These are phyloP conservation scores for Letharia lupina DNA, from an alignment of 495 filamentous ascomycete genomes.

Conservation along the genomic window DNA sequence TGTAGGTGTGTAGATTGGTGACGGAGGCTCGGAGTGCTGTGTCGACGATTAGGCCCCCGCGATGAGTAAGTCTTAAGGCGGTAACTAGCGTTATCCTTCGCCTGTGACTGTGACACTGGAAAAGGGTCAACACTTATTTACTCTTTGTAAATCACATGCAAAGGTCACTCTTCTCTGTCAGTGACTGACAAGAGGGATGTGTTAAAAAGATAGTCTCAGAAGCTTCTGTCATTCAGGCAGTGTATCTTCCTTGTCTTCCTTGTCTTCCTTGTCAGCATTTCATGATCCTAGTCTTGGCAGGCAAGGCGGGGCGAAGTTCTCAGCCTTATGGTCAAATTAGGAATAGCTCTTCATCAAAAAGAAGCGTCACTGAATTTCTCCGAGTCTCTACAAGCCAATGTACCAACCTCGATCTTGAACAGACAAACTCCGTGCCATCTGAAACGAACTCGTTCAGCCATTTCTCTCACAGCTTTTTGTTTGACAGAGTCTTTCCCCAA, in stretches of 20 bases:
- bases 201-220: neutral
- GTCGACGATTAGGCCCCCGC: slow-evolving; percentile 14
- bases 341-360: neutral
- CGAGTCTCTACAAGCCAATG: neutral
- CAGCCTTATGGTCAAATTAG: slow-evolving; percentile 3
- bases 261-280: no score
- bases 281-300: no score
- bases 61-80: slow-evolving; percentile 13
- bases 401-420: neutral
- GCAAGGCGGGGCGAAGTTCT: neutral
- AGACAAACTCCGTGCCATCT: no score
- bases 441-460: neutral
- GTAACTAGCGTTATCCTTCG: slow-evolving; percentile 6
- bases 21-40: slow-evolving; percentile 6
- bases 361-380: slow-evolving; percentile 6
- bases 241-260: neutral
- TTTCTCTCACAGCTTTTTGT: neutral
- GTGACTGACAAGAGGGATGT: neutral
- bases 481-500: neutral
- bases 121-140: neutral
- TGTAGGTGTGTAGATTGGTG: slow-evolving; percentile 18
- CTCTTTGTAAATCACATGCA: slow-evolving; percentile 8
- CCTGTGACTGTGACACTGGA: slow-evolving; percentile 1
- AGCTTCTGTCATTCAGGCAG: neutral
- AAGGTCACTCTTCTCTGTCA: neutral